Evolutionary conservation across 345 rosid species (phyloP), one percentile per base, ranked within the genome.

Genomic region (Draba incana): DNA sequence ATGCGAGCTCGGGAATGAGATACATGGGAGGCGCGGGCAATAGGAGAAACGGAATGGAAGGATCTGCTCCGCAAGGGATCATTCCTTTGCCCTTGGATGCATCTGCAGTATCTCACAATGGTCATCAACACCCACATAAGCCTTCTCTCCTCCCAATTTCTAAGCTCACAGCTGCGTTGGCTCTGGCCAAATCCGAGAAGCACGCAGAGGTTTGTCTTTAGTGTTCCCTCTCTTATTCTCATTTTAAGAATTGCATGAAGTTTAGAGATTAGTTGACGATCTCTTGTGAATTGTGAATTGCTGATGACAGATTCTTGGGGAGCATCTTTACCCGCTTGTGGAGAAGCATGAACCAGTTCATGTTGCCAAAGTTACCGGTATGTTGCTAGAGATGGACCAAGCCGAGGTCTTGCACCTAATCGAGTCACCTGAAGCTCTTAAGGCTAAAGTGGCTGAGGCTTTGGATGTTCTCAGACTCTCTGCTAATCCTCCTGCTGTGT

Each of bases 351-450:
- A 84, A 72, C 87, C 85, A 11, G 79, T 67, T n/a, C 79, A 85
- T 39, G 81, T 57, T 4, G 80, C 81, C 0, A 87, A 89, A 81
- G 90, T 92, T 15, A 87, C 96, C 0, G 98, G 94, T 10, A 82
- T 87, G 88, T 53, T 92, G 67, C 72, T 92, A 66, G 96, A 89
- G 81, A 89, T 92, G 87, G 92, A 89, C 42, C 88, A 70, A 37
- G 79, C 85, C 0, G 98, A 92, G 83, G 85, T 87, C 12, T 71
- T 86, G 3, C 86, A 81, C 79, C 90, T 92, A 45, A 75, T 89
- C 0, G 92, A 87, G 70, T 83, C 98, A 46, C 89, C 85, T 0
- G 90, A 82, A 66, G 92, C 90, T 38, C 80, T 89, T 13, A 84
- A 69, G 78, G 79, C 75, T 15, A 92, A 88, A 78, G 90, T 89